phyloP scores from a whole-genome alignment of 169 alveolate species.

The Plasmodium berghei region DNA sequence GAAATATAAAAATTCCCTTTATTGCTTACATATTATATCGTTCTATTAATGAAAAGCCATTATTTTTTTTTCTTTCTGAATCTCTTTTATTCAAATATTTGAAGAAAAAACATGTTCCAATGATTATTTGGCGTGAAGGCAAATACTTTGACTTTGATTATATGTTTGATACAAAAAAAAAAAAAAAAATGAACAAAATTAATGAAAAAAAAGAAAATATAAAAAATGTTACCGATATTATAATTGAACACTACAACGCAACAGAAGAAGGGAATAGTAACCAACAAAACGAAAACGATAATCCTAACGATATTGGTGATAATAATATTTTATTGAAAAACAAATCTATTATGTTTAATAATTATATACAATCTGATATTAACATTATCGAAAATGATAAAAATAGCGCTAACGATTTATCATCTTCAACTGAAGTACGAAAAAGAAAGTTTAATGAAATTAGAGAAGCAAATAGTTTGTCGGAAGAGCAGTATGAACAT shows the following conservation, averaged over 20 bases:
- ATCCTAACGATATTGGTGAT: background rate
- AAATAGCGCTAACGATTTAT: background rate
- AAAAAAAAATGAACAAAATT: background rate
- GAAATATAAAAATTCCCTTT: conserved; percentile 6
- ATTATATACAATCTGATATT: too few relatives aligned
- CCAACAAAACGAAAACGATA: background rate
- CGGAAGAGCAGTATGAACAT: background rate
- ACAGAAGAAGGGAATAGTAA: background rate
- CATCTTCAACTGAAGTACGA: background rate
- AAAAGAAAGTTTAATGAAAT: conserved; percentile 5
- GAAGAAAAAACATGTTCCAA: conserved; percentile 17
- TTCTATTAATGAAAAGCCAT: conserved; percentile 18
- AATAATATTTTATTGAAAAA: background rate
- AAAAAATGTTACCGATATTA: background rate
- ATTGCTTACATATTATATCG: conserved; percentile 12
- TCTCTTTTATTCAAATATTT: conserved; percentile 9
- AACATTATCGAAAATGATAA: too few relatives aligned
- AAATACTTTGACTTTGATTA: background rate
- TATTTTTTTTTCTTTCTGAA: conserved; percentile 47
- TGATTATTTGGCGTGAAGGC: background rate
- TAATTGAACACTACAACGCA: background rate
- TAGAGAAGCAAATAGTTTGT: background rate
- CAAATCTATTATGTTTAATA: too few relatives aligned
- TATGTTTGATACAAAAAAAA: background rate
- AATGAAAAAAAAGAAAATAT: background rate